Evolutionary conservation across 2,329 filamentous ascomycete genomes (phyloP).

Genomic region (Colletotrichum caudatum): DNA sequence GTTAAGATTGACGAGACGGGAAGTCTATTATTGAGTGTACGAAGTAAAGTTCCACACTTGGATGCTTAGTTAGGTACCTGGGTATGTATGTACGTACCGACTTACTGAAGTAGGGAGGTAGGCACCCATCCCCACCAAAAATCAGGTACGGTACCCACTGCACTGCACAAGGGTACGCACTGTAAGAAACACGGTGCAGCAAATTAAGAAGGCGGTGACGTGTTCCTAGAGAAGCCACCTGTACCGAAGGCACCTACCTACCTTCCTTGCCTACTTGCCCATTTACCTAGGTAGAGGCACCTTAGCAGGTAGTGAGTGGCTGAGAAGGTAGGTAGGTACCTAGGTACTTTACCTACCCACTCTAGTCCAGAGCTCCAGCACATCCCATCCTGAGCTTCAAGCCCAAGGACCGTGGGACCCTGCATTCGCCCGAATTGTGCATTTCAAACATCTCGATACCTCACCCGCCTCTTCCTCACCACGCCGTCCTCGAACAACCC

Average conservation of each 20-base stretch:
- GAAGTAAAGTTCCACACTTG: background rate
- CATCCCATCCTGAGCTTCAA: conserved; percentile 13
- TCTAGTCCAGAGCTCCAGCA: conserved; percentile 20
- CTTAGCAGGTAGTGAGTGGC: background rate
- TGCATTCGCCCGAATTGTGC: conserved; percentile 2
- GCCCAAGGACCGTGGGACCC: conserved; percentile 11
- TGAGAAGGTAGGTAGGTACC: background rate
- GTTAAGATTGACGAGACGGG: background rate
- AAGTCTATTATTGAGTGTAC: no score
- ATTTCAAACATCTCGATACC: background rate
- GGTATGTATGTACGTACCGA: no score
- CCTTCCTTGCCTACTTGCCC: no score
- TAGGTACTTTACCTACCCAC: background rate
- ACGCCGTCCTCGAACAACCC: background rate
- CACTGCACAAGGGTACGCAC: background rate
- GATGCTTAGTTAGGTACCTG: no score
- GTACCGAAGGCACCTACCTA: conserved; percentile 2
- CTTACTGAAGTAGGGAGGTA: no score
- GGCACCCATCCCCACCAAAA: no score
- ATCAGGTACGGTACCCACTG: background rate
- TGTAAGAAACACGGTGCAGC: background rate
- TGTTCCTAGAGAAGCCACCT: conserved; percentile 36
- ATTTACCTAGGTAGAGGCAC: no score
- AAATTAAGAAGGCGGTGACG: conserved; percentile 36
- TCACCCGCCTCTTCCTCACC: background rate